Conservation (phyloP, 495 filamentous ascomycete genomes). For the Aspergillus ellipticus region DNA sequence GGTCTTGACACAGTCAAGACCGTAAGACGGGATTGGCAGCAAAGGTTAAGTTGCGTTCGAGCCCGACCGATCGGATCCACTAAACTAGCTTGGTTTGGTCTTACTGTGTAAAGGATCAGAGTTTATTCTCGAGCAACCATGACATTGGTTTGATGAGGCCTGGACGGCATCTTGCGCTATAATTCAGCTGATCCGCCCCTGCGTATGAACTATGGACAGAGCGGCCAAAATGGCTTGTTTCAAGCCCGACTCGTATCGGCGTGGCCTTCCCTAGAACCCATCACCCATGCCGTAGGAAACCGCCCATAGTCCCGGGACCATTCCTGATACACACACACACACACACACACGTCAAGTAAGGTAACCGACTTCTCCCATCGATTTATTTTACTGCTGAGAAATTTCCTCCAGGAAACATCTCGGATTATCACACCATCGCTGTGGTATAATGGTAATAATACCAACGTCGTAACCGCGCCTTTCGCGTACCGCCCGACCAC, state of each 20-base stretch:
- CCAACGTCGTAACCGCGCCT: not conserved
- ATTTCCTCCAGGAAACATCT: too few species aligned
- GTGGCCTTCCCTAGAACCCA: not conserved
- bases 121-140: not conserved
- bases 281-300: too few species aligned
- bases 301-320: not conserved
- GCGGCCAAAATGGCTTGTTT: not conserved
- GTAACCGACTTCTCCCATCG: not conserved
- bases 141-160: constrained; percentile 1
- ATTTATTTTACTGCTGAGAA: too few species aligned
- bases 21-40: not conserved
- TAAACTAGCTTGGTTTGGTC: constrained; percentile 16
- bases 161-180: not conserved
- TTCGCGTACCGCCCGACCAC: too few species aligned
- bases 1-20: not conserved
- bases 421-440: too few species aligned
- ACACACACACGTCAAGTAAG: not conserved
- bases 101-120: not conserved
- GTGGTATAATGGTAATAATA: too few species aligned
- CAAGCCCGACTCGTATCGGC: not conserved
- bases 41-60: constrained; percentile 13
- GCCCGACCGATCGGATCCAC: constrained; percentile 23
- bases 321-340: not conserved
- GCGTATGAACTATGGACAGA: not conserved
- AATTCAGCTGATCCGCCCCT: not conserved